Base-by-base conservation (phyloP, 2,329 filamentous ascomycete genomes). In the Nemania sp. region DNA sequence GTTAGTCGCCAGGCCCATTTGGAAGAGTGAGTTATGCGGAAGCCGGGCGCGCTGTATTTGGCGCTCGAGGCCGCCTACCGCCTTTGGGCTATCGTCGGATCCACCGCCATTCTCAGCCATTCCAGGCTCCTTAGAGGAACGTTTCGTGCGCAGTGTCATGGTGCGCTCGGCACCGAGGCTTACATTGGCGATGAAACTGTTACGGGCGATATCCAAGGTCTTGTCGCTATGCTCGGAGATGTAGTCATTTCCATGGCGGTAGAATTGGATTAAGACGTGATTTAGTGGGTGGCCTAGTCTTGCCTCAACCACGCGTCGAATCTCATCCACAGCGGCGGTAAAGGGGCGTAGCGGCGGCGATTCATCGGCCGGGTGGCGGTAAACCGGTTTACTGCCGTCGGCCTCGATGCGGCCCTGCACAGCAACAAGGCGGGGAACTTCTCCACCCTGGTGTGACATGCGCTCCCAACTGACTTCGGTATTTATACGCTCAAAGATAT, bases 151-250 rank as follows among this genome's bases (percentile, higher is more conserved):
- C 30, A 99, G 82, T 0, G 89, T 81, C 92, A 97, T 97, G 2
- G 86, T 92, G 48, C 94, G 81, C 72, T 95, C 86, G 0, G 93
- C 92, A 1, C 94, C 94, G n/a, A 97, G 80, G 61, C 91, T 96
- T 44, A 96, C 84, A 67, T 97, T 99, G 61, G 92, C 91, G 61
- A 99, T 96, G 55, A 80, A 92, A 20, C 89, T 94, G 4, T 80
- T 85, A 22, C 81, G 83, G 11, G 84, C 86, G 52, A 99, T 94
- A 69, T 99, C 94, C 20, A 99, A 77, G 0, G 93, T 96, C 74
- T 99, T 99, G 70, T 99, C 94, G 33, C 91, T 95, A 68, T 99
- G 94, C 68, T 99, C 94, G 0, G 90, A 94, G 58, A 99, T 99
- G 68, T 91, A 91, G 72, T 99, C 94, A 42, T 83, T 84, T 2